These are phyloP conservation scores for Xanthoconium separans DNA, from an alignment of 1,284 basidiomycete genomes.

Conservation along the genomic window DNA sequence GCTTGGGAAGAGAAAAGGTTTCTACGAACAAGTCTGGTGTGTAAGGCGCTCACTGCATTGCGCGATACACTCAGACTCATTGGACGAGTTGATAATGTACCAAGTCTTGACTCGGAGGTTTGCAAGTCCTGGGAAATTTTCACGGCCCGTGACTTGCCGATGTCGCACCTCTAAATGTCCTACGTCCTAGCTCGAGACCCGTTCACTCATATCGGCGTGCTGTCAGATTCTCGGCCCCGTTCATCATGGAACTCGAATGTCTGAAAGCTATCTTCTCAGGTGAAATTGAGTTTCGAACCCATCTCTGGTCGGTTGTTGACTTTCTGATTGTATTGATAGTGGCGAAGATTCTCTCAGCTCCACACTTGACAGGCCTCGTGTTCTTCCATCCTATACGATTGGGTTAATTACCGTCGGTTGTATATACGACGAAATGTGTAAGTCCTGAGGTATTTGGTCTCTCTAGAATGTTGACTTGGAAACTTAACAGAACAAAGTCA, in stretches of 20 bases:
- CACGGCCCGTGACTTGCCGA: not conserved
- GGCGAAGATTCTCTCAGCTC: too few species aligned
- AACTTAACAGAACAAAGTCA: too few species aligned
- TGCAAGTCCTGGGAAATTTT: not conserved
- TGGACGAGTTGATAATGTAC: not conserved
- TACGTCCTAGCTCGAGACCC: too few species aligned
- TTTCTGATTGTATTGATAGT: not conserved
- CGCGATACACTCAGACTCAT: conserved; percentile 21
- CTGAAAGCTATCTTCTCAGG: too few species aligned
- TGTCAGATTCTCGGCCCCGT: too few species aligned
- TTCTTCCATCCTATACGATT: conserved; percentile 5
- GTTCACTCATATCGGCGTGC: not conserved
- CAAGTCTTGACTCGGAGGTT: too few species aligned
- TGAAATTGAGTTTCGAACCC: not conserved
- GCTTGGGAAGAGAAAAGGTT: conserved; percentile 13
- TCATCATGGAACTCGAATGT: too few species aligned
- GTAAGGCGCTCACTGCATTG: conserved; percentile 14
- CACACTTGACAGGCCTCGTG: conserved; percentile 5
- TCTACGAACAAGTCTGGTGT: conserved; percentile 10
- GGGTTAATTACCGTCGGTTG: conserved; percentile 8
- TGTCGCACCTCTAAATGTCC: too few species aligned
- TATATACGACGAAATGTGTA: not conserved
- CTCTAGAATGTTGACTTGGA: too few species aligned
- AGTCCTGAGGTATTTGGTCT: not conserved
- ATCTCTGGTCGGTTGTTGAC: not conserved